phyloP scores from a whole-genome alignment of 2,329 filamentous ascomycete species.

The Pseudogymnoascus sp. region DNA sequence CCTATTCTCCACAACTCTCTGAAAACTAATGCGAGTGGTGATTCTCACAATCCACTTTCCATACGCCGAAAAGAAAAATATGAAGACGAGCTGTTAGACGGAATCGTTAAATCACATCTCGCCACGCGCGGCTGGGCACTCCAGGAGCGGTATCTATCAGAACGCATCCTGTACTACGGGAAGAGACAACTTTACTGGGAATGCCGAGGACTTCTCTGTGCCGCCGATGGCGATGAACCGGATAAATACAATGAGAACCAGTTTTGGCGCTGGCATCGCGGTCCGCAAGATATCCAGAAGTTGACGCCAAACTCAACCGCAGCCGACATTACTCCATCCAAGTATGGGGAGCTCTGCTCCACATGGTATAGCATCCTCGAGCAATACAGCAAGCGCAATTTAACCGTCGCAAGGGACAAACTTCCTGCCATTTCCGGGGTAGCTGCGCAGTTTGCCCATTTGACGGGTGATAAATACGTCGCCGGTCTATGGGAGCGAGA shows the following conservation, averaged over 20 bases:
- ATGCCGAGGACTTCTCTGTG: slow-evolving; percentile 7
- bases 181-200: slow-evolving; percentile 15
- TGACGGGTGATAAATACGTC: slow-evolving; percentile 13
- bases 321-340: neutral
- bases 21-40: neutral
- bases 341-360: neutral
- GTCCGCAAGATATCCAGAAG: neutral
- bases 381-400: slow-evolving; percentile 5
- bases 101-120: neutral
- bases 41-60: neutral
- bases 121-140: slow-evolving; percentile 10
- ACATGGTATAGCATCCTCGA: slow-evolving; percentile 11
- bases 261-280: neutral
- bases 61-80: neutral
- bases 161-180: slow-evolving; percentile 11
- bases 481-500: slow-evolving; percentile 15
- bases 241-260: neutral
- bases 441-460: slow-evolving; percentile 9
- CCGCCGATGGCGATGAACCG: neutral
- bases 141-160: slow-evolving; percentile 12
- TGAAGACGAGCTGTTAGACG: neutral
- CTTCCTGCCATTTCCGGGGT: slow-evolving; percentile 14
- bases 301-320: neutral
- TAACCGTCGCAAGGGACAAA: slow-evolving; percentile 10
- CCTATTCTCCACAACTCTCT: neutral